Evolutionary conservation across 257 asterid genomes (phyloP), one percentile per base, ranked within the genome.

Genomic region (Penstemon davidsonii): DNA sequence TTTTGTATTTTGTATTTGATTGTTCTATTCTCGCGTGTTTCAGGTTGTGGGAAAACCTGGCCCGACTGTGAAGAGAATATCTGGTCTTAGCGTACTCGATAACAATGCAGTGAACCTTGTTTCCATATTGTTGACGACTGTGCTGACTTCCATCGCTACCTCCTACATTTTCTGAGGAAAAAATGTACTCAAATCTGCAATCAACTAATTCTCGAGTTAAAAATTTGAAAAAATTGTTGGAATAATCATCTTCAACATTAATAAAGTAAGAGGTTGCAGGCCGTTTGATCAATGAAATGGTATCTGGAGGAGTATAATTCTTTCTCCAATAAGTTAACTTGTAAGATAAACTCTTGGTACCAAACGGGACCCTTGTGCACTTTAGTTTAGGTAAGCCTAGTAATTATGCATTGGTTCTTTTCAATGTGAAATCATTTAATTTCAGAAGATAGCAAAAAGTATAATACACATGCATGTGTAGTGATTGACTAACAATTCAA

Each of bases 1-100:
- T 25, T 25, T 25, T 25, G 33, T 25, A 25, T 25, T 25, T 2
- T 25, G 3, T 63, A 8, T 44, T 41, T 50, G 70, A 64, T 40
- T n/a, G 55, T 68, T 46, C 60, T 64, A 12, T 46, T 58, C 19
- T 65, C 47, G 25, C 25, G 40, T n/a, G 69, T 70, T 80, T 81
- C 86, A 86, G 97, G 92, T 93, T 40, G 98, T 93, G 11, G 91
- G 87, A 37, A 90, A 88, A 82, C 88, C 95, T 55, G 98, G 98
- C 7, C 94, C 94, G 46, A 86, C 96, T 1, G 98, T 90, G 40
- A 90, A 84, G 86, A 90, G 69, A 78, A 93, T 93, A 25, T 88
- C 93, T 0, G 98, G 98, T 67, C 82, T 88, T 60, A 77, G 81
- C 68, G 64, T 88, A 68, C 90, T 90, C 6, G 97, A 93, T 55